Conservation (phyloP, 306 rosid species). For the Sicyos edulis region DNA sequence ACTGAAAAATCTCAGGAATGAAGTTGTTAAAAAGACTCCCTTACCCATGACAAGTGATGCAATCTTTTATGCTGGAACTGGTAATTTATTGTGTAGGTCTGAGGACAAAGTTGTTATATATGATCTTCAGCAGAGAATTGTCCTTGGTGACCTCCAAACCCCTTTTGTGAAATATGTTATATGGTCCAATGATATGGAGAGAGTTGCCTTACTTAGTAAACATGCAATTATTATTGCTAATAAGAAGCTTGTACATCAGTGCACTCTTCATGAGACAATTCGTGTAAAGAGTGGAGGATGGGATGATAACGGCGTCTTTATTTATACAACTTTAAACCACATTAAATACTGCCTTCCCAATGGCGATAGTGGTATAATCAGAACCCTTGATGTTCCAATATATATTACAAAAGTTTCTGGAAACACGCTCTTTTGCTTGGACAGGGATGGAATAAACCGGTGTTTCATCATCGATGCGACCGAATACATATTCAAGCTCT, state of each 20-base stretch:
- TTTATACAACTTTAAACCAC: conserved; percentile 79
- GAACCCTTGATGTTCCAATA: conserved; percentile 78
- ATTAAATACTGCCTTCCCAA: conserved; percentile 82
- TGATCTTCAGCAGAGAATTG: conserved; percentile 68
- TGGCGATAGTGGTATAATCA: conserved; percentile 84
- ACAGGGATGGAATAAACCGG: conserved; percentile 77
- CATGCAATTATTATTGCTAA: conserved; percentile 76
- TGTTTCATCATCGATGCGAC: conserved; percentile 70
- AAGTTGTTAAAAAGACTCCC: conserved; percentile 54
- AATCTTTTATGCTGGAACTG: conserved; percentile 79
- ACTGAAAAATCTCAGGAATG: conserved; percentile 61
- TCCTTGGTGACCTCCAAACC: conserved; percentile 78
- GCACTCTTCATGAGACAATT: conserved; percentile 88
- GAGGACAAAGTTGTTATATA: conserved; percentile 74
- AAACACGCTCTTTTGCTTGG: conserved; percentile 70
- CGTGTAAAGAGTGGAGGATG: conserved; percentile 93
- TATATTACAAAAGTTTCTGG: conserved; percentile 80
- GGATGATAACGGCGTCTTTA: conserved; percentile 91
- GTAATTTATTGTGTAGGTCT: conserved; percentile 71
- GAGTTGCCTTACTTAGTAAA: conserved; percentile 82
- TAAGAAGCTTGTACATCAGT: conserved; percentile 81
- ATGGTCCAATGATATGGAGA: conserved; percentile 85
- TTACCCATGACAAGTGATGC: conserved; percentile 70
- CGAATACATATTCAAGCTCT: conserved; percentile 75
- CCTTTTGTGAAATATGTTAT: conserved; percentile 71